Percentiles rank a stretch among this genome's conserved stretches.
Conservation (phyloP, 2,329 filamentous ascomycete genomes). For the Beauveria rudraprayagi region DNA sequence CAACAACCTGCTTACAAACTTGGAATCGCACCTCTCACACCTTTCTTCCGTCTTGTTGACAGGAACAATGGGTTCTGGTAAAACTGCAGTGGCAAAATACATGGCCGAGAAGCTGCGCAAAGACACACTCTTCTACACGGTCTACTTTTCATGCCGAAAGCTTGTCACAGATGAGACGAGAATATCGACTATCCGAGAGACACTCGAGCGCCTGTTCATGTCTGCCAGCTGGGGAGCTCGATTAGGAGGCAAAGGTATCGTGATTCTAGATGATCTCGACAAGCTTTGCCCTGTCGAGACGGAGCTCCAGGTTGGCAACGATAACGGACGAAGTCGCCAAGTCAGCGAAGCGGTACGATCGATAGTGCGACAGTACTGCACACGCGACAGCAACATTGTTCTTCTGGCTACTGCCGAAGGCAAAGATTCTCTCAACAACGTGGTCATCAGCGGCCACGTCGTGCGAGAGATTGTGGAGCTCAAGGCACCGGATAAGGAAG, state of each 20-base stretch:
- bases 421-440: slow-evolving; percentile 86
- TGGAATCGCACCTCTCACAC: slow-evolving; percentile 70
- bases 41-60: slow-evolving; percentile 85
- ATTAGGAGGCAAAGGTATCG: slow-evolving; percentile 71
- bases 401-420: slow-evolving; percentile 84
- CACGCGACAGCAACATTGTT: slow-evolving; percentile 70
- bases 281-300: slow-evolving; percentile 89
- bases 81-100: slow-evolving; percentile 71
- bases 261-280: slow-evolving; percentile 89
- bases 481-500: slow-evolving; percentile 89
- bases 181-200: slow-evolving; percentile 86
- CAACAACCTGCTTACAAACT: slow-evolving; percentile 63
- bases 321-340: slow-evolving; percentile 87
- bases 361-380: slow-evolving; percentile 77
- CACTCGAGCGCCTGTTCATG: slow-evolving; percentile 74
- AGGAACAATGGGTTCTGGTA: slow-evolving; percentile 83
- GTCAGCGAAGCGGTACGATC: slow-evolving; percentile 83
- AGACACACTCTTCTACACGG: slow-evolving; percentile 69
- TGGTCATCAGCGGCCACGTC: slow-evolving; percentile 84
- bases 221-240: slow-evolving; percentile 85
- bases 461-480: slow-evolving; percentile 84
- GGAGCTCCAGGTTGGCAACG: slow-evolving; percentile 85
- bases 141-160: slow-evolving; percentile 80
- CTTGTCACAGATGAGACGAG: slow-evolving; percentile 86
- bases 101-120: slow-evolving; percentile 65